phyloP scores from a whole-genome alignment of 768 basidiomycete species.

The Fomitopsis serialis region DNA sequence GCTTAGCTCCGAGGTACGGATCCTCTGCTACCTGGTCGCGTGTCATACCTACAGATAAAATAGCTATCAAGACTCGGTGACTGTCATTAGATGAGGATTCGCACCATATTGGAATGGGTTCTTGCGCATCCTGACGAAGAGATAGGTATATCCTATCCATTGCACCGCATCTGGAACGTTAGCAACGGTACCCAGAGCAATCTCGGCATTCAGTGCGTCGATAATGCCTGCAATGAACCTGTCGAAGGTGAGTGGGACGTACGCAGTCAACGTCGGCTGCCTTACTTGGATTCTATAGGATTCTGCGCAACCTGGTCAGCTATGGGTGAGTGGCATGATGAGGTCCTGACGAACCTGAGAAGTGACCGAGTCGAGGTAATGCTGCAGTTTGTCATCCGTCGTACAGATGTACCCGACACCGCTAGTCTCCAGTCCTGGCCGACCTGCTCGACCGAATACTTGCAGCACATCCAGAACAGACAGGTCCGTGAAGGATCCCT shows the following conservation, averaged over 20 bases:
- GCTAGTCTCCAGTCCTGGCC: constrained; percentile 81
- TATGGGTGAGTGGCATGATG: neutral
- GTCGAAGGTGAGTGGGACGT: neutral
- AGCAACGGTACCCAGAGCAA: constrained; percentile 89
- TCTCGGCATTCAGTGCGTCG: constrained; percentile 93
- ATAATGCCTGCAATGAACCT: constrained; percentile 80
- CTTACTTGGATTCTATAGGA: constrained; percentile 94
- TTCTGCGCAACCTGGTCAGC: constrained; percentile 42
- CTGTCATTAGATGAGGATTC: neutral
- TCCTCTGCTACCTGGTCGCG: constrained; percentile 67
- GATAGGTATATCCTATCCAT: constrained; percentile 97
- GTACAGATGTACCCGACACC: constrained; percentile 98
- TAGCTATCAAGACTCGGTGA: neutral
- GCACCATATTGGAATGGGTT: constrained; percentile 85
- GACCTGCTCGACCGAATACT: constrained; percentile 94
- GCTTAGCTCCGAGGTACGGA: constrained; percentile 63
- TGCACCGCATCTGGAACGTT: constrained; percentile 81
- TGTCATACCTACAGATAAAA: constrained; percentile 53
- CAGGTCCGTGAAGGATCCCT: constrained; percentile 87
- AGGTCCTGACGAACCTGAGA: constrained; percentile 58
- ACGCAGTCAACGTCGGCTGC: neutral
- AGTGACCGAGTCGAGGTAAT: constrained; percentile 84
- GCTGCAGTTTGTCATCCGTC: constrained; percentile 84
- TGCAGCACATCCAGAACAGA: constrained; percentile 94
- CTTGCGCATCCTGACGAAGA: constrained; percentile 91